Base-by-base conservation (phyloP, 2,329 filamentous ascomycete genomes). In the Emmonsia crescens region DNA sequence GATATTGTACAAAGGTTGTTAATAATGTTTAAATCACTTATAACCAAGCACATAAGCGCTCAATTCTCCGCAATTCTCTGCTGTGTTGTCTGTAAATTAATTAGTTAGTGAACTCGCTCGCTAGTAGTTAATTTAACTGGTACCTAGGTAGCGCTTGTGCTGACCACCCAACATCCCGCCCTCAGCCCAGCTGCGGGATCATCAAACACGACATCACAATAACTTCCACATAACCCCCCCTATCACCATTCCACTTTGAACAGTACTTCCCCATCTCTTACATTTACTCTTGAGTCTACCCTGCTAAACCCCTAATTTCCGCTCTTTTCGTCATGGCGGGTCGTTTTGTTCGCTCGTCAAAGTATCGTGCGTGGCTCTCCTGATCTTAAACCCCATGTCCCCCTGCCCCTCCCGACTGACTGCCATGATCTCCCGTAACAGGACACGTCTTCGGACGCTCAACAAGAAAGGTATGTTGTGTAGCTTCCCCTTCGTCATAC, bases 381-480 rank as follows among this genome's bases (percentile, higher is more conserved):
- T 51, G 40, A 59, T 46, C 63, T 63, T 61, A 40, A 57, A 63
- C 66, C 68, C 64, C 65, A 62, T 52, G n/a, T 21, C 29, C 51
- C 9, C 27, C 21, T 29, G 14, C 12, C 31, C 51, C 29, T 21
- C 33, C 29, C 42, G 52, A 48, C 63, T 59, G 67, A 67, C 68
- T 67, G 66, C 68, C 67, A 67, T 69, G 70, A 65, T 70, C 69
- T 40, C 31, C 52, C 60, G 51, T 66, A 66, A 61, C 76, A 96
- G 93, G 93, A 82, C 94, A 99, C 83, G 89, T 99, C 80, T 99
- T 96, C 81, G 94, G 94, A 75, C 94, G 95, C 79, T 80, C 91
- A 65, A 95, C 92, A 68, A 88, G 90, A 78, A 96, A 96, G 81
- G 84, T 84, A 77, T 51, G 46, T 54, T 51, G 36, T 44, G 60